Percentiles rank a stretch among this genome's conserved stretches.
Conservation (phyloP, 1,139 yeast species). For the Suhomyces bribrorum region DNA sequence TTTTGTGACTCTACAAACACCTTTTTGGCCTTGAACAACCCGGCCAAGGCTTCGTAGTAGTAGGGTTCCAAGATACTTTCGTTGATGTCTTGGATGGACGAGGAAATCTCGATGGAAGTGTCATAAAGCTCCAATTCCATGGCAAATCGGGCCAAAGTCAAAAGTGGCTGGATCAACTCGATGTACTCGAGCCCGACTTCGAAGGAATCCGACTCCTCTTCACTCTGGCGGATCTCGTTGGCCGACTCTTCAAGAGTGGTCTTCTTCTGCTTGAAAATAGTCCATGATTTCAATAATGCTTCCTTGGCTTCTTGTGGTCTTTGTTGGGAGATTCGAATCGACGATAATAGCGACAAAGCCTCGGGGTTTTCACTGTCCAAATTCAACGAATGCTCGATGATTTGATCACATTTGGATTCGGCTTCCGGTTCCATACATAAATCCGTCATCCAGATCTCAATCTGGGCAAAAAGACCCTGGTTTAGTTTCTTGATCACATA, state of each 20-base stretch:
- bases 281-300: slow-evolving; percentile 76
- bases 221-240: slow-evolving; percentile 20
- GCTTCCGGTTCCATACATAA: slow-evolving; percentile 93
- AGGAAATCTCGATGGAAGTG: slow-evolving; percentile 59
- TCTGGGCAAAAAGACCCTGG: slow-evolving; percentile 79
- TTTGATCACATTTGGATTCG: slow-evolving; percentile 72
- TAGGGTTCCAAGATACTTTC: slow-evolving; percentile 79
- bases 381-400: slow-evolving; percentile 65
- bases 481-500: slow-evolving; percentile 57
- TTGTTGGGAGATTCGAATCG: slow-evolving; percentile 89
- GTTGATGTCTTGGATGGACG: slow-evolving; percentile 69
- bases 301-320: slow-evolving; percentile 67
- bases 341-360: slow-evolving; percentile 78
- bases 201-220: slow-evolving; percentile 25
- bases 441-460: slow-evolving; percentile 99
- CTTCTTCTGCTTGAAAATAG: slow-evolving; percentile 56
- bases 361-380: slow-evolving; percentile 70
- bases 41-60: slow-evolving; percentile 80
- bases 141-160: slow-evolving; percentile 70
- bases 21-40: slow-evolving; percentile 58
- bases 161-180: slow-evolving; percentile 66
- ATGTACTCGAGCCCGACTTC: slow-evolving; percentile 54
- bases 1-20: slow-evolving; percentile 18
- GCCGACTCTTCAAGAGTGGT: slow-evolving; percentile 50
- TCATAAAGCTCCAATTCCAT: slow-evolving; percentile 77